Percentiles rank a stretch among this genome's conserved stretches.
Evolutionary conservation across 805 yeast species (phyloP).

Genomic region (Candida glaebosa): DNA sequence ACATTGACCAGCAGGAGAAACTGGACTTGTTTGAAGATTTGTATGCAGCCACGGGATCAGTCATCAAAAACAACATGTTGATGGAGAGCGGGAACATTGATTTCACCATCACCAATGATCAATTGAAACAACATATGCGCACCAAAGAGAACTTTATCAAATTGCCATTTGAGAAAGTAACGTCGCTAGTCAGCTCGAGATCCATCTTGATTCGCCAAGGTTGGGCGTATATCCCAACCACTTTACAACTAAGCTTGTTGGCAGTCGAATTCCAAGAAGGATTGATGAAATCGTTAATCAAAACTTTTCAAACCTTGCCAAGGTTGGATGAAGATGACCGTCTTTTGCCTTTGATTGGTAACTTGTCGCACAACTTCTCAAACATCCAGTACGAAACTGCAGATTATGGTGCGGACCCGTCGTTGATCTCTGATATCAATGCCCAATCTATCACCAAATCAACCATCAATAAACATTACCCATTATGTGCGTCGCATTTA

Average conservation of each 20-base stretch:
- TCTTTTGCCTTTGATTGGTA: conserved; percentile 75
- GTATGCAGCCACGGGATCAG: conserved; percentile 50
- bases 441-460: conserved; percentile 57
- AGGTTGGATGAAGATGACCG: conserved; percentile 90
- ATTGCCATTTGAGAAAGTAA: conserved; percentile 82
- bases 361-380: conserved; percentile 56
- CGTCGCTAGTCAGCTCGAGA: conserved; percentile 72
- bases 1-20: conserved; percentile 63
- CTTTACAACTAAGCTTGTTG: conserved; percentile 69
- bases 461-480: conserved; percentile 62
- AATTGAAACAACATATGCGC: conserved; percentile 47
- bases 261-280: conserved; percentile 61
- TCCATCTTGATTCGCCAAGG: conserved; percentile 67
- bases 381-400: conserved; percentile 51
- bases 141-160: conserved; percentile 66
- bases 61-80: conserved; percentile 36
- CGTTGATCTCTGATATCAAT: conserved; percentile 45
- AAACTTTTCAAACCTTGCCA: conserved; percentile 76
- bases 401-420: conserved; percentile 32
- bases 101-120: conserved; percentile 43
- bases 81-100: conserved; percentile 26
- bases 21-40: conserved; percentile 44
- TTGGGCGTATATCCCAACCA: conserved; percentile 78
- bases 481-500: conserved; percentile 73
- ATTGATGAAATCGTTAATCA: conserved; percentile 50